These are phyloP conservation scores for Spathaspora boniae DNA, from an alignment of 805 yeast species.

Conservation along the genomic window DNA sequence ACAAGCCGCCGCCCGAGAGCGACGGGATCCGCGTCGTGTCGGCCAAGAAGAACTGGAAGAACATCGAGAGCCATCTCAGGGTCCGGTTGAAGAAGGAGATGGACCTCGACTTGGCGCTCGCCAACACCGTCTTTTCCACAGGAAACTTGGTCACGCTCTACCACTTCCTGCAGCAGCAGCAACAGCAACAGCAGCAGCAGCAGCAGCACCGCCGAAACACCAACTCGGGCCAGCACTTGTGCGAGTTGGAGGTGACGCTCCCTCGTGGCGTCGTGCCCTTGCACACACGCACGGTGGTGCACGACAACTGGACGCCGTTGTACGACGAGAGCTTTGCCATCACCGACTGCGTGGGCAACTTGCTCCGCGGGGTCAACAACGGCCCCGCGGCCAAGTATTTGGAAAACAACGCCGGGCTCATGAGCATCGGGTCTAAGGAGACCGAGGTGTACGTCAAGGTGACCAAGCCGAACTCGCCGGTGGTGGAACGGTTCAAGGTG, in stretches of 20 bases:
- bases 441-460: slow-evolving; percentile 40
- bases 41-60: slow-evolving; percentile 38
- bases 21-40: slow-evolving; percentile 35
- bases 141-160: slow-evolving; percentile 33
- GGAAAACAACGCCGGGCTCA: slow-evolving; percentile 41
- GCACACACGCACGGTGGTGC: slow-evolving; percentile 2
- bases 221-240: slow-evolving; percentile 27
- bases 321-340: slow-evolving; percentile 32
- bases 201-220: slow-evolving; percentile 7
- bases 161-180: slow-evolving; percentile 23
- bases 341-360: slow-evolving; percentile 53
- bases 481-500: slow-evolving; percentile 42
- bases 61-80: slow-evolving; percentile 21
- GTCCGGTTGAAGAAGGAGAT: slow-evolving; percentile 14
- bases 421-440: slow-evolving; percentile 39
- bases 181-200: slow-evolving; percentile 1
- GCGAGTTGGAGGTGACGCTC: slow-evolving; percentile 22
- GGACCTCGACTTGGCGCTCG: slow-evolving; percentile 23
- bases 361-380: slow-evolving; percentile 53
- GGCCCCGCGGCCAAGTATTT: slow-evolving; percentile 56
- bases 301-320: slow-evolving; percentile 35
- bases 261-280: slow-evolving; percentile 15
- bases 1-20: slow-evolving; percentile 23
- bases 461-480: slow-evolving; percentile 10
- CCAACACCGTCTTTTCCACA: slow-evolving; percentile 40